Evolutionary conservation across 2,329 filamentous ascomycete genomes (phyloP).

Genomic region (Plenodomus biglobosus): DNA sequence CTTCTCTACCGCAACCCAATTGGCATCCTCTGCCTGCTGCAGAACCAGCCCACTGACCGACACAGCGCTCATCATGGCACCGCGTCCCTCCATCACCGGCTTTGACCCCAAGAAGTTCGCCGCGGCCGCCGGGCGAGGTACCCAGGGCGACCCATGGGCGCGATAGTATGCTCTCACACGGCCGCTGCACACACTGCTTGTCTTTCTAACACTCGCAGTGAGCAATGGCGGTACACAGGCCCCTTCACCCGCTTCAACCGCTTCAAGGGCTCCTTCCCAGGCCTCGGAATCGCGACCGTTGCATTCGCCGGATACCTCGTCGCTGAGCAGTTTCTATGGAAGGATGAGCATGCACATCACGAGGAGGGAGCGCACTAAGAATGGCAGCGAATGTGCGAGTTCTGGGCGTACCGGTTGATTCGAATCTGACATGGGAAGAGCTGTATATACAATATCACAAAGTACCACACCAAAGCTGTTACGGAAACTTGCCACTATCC

Average conservation of each 20-base stretch:
- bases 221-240: conserved; percentile 92
- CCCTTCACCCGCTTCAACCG: conserved; percentile 86
- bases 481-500: too few relatives aligned
- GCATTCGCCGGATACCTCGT: conserved; percentile 88
- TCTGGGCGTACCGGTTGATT: conserved; percentile 38
- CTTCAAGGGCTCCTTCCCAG: conserved; percentile 83
- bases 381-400: conserved; percentile 18
- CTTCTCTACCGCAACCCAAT: conserved; percentile 2
- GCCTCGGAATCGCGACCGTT: conserved; percentile 87
- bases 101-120: conserved; percentile 85
- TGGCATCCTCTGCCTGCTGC: background rate
- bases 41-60: background rate
- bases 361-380: conserved; percentile 9
- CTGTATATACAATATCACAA: conserved; percentile 39
- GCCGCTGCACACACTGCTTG: background rate
- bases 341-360: conserved; percentile 55
- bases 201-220: conserved; percentile 58
- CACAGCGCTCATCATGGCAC: conserved; percentile 49
- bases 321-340: conserved; percentile 85
- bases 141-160: conserved; percentile 64
- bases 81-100: conserved; percentile 77
- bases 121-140: conserved; percentile 63
- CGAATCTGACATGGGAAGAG: conserved; percentile 25
- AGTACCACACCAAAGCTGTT: background rate
- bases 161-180: conserved; percentile 54